Evolutionary conservation across 2,329 filamentous ascomycete genomes (phyloP), one percentile per base, ranked within the genome.

Genomic region (Aspergillus ochraceoroseus): DNA sequence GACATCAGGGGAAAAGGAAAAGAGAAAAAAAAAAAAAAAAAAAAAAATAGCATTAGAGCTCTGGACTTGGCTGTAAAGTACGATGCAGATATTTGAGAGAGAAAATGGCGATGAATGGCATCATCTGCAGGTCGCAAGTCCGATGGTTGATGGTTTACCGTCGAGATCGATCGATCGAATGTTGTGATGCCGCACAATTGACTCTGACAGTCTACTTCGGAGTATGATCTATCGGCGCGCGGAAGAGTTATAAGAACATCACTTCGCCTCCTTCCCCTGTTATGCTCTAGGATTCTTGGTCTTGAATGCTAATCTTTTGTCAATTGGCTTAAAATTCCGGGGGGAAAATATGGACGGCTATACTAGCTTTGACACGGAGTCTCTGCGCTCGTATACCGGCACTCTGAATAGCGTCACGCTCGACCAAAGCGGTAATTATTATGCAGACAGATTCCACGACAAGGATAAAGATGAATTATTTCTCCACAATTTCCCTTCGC

Each of bases 321-420:
- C n/a, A n/a, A n/a, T n/a, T n/a, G n/a, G n/a, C n/a, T n/a, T n/a
- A n/a, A n/a, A n/a, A n/a, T n/a, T n/a, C n/a, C n/a, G n/a, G n/a
- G n/a, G n/a, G n/a, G n/a, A n/a, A n/a, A n/a, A 14, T n/a, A 33
- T 33, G 31, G 31, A 33, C 9, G n/a, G 5, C 8, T 33, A 33
- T 12, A 33, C 31, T 19, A 22, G 18, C 18, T 33, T 33, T 12
- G 31, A 33, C 18, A 6, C 31, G 17, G 17, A 33, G 11, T 33
- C 31, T 12, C 18, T 33, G n/a, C 31, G 19, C 18, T 33, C 31
- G 19, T 23, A 9, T 22, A 5, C 3, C 9, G 18, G 9, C 8
- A 28, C 26, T 14, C 7, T 28, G 31, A 17, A 33, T 33, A 33
- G 31, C 31, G 31, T 33, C 31, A 33, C 13, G 12, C 31, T 33